A percentile compares a stretch with the other conserved stretches of the same genome.
phyloP scores from a whole-genome alignment of 495 filamentous ascomycete species.

The Talaromyces nanjingensis region DNA sequence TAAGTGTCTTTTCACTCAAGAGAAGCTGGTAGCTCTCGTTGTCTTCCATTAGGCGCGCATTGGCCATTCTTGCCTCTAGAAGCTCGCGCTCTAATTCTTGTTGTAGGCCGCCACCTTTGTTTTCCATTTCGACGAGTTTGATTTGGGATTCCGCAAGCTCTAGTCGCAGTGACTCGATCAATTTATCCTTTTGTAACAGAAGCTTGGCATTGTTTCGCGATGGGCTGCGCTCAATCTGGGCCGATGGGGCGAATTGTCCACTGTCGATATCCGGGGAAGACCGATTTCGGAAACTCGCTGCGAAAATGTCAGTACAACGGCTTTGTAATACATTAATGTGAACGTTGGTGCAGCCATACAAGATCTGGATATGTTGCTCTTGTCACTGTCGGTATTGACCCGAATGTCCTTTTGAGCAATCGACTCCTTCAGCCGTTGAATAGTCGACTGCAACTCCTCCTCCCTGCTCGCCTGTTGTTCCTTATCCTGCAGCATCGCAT shows the following conservation, averaged over 20 bases:
- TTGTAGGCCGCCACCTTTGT: slow-evolving; percentile 75
- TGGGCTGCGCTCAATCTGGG: slow-evolving; percentile 69
- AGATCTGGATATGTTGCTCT: slow-evolving; percentile 54
- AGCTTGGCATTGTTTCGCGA: slow-evolving; percentile 82
- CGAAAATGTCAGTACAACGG: slow-evolving; percentile 24
- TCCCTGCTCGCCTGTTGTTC: slow-evolving; percentile 76
- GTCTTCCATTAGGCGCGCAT: slow-evolving; percentile 94
- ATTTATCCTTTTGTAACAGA: slow-evolving; percentile 86
- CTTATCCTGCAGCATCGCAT: slow-evolving; percentile 81
- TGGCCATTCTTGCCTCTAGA: slow-evolving; percentile 85
- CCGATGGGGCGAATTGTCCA: slow-evolving; percentile 82
- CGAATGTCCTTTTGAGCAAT: slow-evolving; percentile 62
- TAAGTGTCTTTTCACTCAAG: slow-evolving; percentile 85
- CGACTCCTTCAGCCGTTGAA: slow-evolving; percentile 84
- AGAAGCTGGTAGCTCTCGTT: slow-evolving; percentile 97
- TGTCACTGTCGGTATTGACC: slow-evolving; percentile 55
- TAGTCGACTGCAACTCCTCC: slow-evolving; percentile 80
- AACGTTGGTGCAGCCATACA: slow-evolving; percentile 43
- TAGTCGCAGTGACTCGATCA: slow-evolving; percentile 85
- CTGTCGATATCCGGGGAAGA: slow-evolving; percentile 41
- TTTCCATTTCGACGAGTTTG: slow-evolving; percentile 90
- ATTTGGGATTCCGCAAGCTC: slow-evolving; percentile 94
- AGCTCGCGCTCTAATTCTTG: slow-evolving; percentile 83
- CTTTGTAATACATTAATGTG: slow-evolving; percentile 9
- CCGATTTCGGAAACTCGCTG: slow-evolving; percentile 49